Evolutionary conservation across 352 stramenopile genomes (phyloP), one percentile per base, ranked within the genome.

Genomic region (Phytophthora macrochlamydospora): DNA sequence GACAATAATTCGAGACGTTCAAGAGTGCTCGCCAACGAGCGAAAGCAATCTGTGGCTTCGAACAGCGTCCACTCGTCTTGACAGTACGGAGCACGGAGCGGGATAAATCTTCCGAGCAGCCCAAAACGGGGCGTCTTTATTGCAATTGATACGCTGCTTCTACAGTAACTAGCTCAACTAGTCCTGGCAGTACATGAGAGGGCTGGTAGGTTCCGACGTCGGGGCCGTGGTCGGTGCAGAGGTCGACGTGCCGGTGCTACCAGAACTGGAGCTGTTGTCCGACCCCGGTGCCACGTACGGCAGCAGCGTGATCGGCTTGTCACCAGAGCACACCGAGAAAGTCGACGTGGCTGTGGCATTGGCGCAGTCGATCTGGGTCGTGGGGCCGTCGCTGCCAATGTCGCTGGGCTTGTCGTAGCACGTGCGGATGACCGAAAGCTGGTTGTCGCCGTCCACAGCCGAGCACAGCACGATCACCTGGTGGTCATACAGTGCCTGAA

Each of bases 391-490:
- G 7, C 61, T 65, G 18, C 56, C 58, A 18, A 75, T 73, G 29
- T 64, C 40, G 24, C 35, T 29, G 12, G 78, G 70, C 49, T 86
- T 86, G 42, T 75, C 63, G 61, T 79, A 90, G 67, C 85, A 93
- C 57, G 85, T 90, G 53, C 85, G 85, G 45, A 93, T 77, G 50
- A 82, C 79, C 33, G 78, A 81, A 45, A 94, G 79, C 51, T 85
- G 79, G 76, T 92, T 92, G 38, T 71, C 64, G 5, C 71, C 78
- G 33, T 88, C 71, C 7, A 75, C 63, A 33, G 60, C 74, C 43
- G 83, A 91, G 78, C 85, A 93, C 24, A 91, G 71, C 3, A 93
- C 74, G 53, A 90, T 83, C 13, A 91, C 75, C 5, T 81, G 62
- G 55, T 89, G 77, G 7, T 81, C 60, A 68, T 87, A 92, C 50